phyloP scores from a whole-genome alignment of 108 stramenopile species.

The Nitzschia sp. region DNA sequence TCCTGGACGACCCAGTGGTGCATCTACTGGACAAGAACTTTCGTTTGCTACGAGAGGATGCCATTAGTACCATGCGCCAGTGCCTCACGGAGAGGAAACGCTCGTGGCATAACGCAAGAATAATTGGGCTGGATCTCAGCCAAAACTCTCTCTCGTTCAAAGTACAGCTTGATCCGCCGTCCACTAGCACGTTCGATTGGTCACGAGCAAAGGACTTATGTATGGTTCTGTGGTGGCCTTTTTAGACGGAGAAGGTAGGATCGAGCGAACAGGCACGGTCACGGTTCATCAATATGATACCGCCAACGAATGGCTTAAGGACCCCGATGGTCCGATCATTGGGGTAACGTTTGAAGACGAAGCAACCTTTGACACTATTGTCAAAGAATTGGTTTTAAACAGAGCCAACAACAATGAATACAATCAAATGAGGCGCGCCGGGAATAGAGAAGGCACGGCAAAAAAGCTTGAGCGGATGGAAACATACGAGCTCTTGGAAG shows the following conservation, averaged over 20 bases:
- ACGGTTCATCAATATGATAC: no score
- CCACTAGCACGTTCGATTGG: slow-evolving; percentile 36
- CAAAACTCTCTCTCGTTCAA: no score
- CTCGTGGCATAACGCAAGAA: slow-evolving; percentile 37
- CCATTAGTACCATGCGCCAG: slow-evolving; percentile 39
- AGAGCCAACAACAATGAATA: no score
- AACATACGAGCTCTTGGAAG: slow-evolving; percentile 49
- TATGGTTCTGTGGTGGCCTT: slow-evolving; percentile 41
- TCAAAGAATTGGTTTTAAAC: no score
- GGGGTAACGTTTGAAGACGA: slow-evolving; percentile 35
- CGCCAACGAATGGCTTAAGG: slow-evolving; percentile 37
- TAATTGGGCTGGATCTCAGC: neutral
- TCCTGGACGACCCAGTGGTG: slow-evolving; percentile 35
- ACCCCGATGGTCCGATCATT: slow-evolving; percentile 36
- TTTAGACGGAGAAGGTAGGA: slow-evolving; percentile 11
- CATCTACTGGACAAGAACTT: slow-evolving; percentile 49
- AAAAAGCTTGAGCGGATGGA: slow-evolving; percentile 28
- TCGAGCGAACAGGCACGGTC: slow-evolving; percentile 34
- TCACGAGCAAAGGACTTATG: slow-evolving; percentile 21
- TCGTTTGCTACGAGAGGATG: slow-evolving; percentile 55
- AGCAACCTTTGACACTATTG: slow-evolving; percentile 14
- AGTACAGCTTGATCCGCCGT: no score
- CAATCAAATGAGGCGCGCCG: no score
- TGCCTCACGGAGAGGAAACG: slow-evolving; percentile 29
- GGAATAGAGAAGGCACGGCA: no score